A percentile compares a stretch with the other conserved stretches of the same genome.
These are phyloP conservation scores for Colletotrichum lini DNA, from an alignment of 2,329 filamentous ascomycete species.

Conservation along the genomic window DNA sequence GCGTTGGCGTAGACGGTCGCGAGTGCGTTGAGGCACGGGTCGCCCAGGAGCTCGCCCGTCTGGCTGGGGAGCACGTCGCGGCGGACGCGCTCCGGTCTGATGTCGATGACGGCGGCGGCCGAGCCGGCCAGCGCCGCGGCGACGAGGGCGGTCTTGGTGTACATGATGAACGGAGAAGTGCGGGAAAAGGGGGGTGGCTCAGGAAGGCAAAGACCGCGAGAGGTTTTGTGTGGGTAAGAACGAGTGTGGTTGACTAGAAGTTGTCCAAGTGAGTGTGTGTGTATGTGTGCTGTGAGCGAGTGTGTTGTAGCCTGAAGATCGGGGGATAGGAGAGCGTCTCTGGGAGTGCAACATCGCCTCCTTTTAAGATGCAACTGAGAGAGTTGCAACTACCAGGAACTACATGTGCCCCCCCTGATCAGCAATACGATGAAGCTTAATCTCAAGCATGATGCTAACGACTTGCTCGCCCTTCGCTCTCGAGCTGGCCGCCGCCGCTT, in stretches of 20 bases:
- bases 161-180: conserved; percentile 44
- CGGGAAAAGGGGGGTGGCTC: no score
- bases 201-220: background rate
- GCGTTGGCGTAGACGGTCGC: conserved; percentile 42
- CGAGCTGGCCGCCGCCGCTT: background rate
- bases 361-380: conserved; percentile 7
- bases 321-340: background rate
- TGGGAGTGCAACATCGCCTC: conserved; percentile 1
- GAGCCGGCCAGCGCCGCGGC: conserved; percentile 45
- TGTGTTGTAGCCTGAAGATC: background rate
- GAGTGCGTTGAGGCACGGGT: conserved; percentile 44
- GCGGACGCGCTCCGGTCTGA: conserved; percentile 40
- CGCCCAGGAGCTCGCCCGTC: conserved; percentile 35
- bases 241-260: background rate
- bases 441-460: conserved; percentile 12
- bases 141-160: conserved; percentile 45
- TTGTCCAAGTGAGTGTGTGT: background rate
- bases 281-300: background rate
- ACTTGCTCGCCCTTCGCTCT: background rate
- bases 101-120: conserved; percentile 41
- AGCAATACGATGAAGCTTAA: conserved; percentile 7
- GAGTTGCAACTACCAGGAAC: background rate
- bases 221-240: background rate
- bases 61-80: conserved; percentile 46
- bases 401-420: conserved; percentile 19